phyloP scores from a whole-genome alignment of 2,329 filamentous ascomycete species.

The Herpotrichia juniperi region DNA sequence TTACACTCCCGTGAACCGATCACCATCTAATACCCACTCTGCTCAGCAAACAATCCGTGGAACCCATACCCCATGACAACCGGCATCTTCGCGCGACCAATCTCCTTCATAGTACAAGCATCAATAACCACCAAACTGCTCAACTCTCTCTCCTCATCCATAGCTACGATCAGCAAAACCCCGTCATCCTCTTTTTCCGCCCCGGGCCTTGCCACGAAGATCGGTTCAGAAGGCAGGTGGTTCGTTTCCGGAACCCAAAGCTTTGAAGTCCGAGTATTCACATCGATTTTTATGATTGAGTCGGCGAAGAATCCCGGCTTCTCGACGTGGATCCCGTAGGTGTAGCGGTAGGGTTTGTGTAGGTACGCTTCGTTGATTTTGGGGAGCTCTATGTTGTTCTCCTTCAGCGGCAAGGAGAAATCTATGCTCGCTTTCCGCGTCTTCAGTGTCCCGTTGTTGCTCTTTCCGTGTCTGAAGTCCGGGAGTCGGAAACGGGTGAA shows the following conservation, averaged over 20 bases:
- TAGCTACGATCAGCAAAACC: slow-evolving; percentile 7
- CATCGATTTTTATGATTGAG: slow-evolving; percentile 14
- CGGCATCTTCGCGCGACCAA: slow-evolving; percentile 11
- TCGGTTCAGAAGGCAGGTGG: slow-evolving; percentile 10
- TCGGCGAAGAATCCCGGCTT: slow-evolving; percentile 13
- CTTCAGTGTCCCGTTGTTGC: neutral
- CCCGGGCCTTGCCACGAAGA: slow-evolving; percentile 9
- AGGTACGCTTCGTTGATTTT: slow-evolving; percentile 10
- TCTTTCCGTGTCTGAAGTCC: neutral
- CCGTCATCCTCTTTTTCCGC: slow-evolving; percentile 11
- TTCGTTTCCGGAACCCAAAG: slow-evolving; percentile 2
- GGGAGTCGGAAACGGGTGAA: slow-evolving; percentile 7
- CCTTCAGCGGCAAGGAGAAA: slow-evolving; percentile 1
- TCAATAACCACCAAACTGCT: slow-evolving; percentile 11
- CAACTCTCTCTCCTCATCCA: slow-evolving; percentile 2
- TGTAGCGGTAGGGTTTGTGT: slow-evolving; percentile 10
- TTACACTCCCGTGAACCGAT: no score
- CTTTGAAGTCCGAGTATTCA: slow-evolving; percentile 5
- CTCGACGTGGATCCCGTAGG: slow-evolving; percentile 9
- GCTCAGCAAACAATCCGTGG: slow-evolving; percentile 4
- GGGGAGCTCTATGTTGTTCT: slow-evolving; percentile 12
- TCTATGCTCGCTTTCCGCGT: slow-evolving; percentile 1
- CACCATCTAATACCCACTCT: no score
- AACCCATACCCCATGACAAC: slow-evolving; percentile 15
- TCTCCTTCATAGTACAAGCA: slow-evolving; percentile 10